Conservation (phyloP, 805 yeast genomes). For the Wickerhamiella musiphila region DNA sequence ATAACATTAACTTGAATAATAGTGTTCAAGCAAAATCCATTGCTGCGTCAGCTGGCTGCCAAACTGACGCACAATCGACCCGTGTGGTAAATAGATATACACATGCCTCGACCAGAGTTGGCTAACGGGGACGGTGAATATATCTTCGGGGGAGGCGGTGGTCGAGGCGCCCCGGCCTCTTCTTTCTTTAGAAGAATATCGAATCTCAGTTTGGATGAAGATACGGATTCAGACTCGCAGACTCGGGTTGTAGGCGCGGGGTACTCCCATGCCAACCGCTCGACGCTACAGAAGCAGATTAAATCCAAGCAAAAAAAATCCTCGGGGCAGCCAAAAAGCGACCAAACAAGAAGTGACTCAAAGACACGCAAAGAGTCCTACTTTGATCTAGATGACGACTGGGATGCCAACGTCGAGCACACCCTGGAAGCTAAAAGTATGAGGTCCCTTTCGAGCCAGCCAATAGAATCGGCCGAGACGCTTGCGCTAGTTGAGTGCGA, state of each 20-base stretch:
- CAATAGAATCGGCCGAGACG: slow-evolving; percentile 18
- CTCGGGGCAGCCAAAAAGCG: slow-evolving; percentile 5
- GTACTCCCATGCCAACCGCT: slow-evolving; percentile 33
- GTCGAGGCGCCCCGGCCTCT: slow-evolving; percentile 42
- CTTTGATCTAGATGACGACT: slow-evolving; percentile 72
- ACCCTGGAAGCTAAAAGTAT: slow-evolving; percentile 1
- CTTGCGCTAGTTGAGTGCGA: slow-evolving; percentile 31
- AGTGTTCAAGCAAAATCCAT: too few species aligned
- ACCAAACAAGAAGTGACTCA: slow-evolving; percentile 1
- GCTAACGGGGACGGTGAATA: slow-evolving; percentile 29
- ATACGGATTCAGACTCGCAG: slow-evolving; percentile 18
- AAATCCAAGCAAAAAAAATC: neutral
- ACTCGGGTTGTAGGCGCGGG: slow-evolving; percentile 34
- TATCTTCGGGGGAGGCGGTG: slow-evolving; percentile 51
- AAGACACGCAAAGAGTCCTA: slow-evolving; percentile 22
- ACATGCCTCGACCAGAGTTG: slow-evolving; percentile 13
- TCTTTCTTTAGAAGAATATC: slow-evolving; percentile 29
- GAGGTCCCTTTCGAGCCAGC: slow-evolving; percentile 18
- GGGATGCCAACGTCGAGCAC: slow-evolving; percentile 62
- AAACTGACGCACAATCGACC: too few species aligned
- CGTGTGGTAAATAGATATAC: too few species aligned
- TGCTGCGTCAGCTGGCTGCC: too few species aligned
- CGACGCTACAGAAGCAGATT: slow-evolving; percentile 3
- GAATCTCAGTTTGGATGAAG: slow-evolving; percentile 10
- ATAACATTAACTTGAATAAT: too few species aligned